Evolutionary conservation across 768 basidiomycete genomes (phyloP).

Genomic region (Gautieria morchelliformis): DNA sequence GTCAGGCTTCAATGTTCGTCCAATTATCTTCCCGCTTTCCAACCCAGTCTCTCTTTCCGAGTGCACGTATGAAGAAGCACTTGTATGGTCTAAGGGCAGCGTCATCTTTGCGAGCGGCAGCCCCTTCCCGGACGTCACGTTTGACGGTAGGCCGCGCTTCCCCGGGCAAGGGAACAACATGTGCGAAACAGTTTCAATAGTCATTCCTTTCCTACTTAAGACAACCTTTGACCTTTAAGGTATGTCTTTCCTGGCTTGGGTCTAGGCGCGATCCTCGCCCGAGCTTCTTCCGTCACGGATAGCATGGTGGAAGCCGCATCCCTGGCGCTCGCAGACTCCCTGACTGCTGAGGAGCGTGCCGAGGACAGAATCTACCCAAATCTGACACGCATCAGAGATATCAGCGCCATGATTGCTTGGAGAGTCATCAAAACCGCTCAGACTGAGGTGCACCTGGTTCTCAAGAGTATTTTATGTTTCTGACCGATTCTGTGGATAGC

Average conservation of each 20-base stretch:
- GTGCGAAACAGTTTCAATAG: conserved; percentile 52
- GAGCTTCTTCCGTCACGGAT: conserved; percentile 64
- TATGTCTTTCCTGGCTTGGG: conserved; percentile 49
- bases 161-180: conserved; percentile 95
- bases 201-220: neutral
- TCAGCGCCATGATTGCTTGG: conserved; percentile 64
- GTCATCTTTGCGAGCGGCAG: conserved; percentile 85
- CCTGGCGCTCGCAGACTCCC: conserved; percentile 64
- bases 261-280: conserved; percentile 66
- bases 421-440: conserved; percentile 77
- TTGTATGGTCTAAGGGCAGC: conserved; percentile 58
- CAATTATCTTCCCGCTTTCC: conserved; percentile 89
- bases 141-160: conserved; percentile 45
- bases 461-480: conserved; percentile 6
- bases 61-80: conserved; percentile 70
- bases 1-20: conserved; percentile 69
- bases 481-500: conserved; percentile 33
- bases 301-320: conserved; percentile 86
- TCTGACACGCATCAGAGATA: conserved; percentile 74
- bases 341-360: conserved; percentile 59
- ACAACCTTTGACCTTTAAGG: conserved; percentile 9
- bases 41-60: conserved; percentile 82
- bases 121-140: conserved; percentile 63
- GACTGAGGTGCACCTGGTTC: conserved; percentile 41
- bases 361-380: conserved; percentile 73